Evolutionary conservation across 23 red algal genomes (phyloP).

Genomic region (Gracilariopsis chorda): DNA sequence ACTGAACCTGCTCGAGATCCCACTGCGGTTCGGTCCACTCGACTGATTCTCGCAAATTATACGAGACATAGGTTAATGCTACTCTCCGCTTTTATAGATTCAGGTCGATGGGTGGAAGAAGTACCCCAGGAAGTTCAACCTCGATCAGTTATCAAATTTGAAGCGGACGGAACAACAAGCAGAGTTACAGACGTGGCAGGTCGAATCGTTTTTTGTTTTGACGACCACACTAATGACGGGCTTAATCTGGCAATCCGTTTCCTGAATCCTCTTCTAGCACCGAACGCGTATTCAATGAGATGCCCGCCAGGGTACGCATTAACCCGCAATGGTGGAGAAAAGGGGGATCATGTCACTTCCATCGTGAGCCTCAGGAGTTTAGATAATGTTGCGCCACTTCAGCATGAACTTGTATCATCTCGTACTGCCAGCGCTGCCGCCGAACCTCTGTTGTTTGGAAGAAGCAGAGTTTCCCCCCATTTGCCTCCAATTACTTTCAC

Average conservation of each 20-base stretch:
- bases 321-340: conserved; percentile 28
- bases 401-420: background rate
- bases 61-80: background rate
- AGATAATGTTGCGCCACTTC: background rate
- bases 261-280: conserved; percentile 50
- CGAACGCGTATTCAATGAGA: conserved; percentile 42
- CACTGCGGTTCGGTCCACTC: conserved; percentile 15
- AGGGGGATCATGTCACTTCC: conserved; percentile 43
- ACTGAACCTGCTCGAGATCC: background rate
- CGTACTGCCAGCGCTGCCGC: background rate
- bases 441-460: conserved; percentile 53
- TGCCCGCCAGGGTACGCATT: background rate
- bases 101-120: conserved; percentile 33
- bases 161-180: conserved; percentile 30
- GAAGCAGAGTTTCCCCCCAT: conserved; percentile 34
- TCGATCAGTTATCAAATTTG: background rate
- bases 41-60: conserved; percentile 24
- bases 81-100: background rate
- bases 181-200: conserved; percentile 32
- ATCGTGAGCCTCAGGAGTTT: background rate
- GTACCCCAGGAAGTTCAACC: background rate
- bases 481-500: background rate
- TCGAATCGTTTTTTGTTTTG: background rate
- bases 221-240: background rate
- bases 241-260: conserved; percentile 25